Base-by-base conservation (phyloP, 441 rosid species). In the Biscutella auriculata region DNA sequence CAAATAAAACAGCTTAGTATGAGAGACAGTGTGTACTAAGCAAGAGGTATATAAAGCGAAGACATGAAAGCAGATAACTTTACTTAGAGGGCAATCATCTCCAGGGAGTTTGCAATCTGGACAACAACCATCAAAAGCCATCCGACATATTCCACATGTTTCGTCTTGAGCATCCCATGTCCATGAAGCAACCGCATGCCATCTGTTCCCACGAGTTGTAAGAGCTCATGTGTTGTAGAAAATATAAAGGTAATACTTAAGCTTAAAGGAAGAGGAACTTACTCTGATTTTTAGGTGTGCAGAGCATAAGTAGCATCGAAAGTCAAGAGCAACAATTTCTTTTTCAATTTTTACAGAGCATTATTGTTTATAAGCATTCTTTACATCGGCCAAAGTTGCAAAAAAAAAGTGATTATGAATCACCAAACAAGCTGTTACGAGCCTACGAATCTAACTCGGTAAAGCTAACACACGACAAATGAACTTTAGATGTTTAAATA, bases 51-150 rank as follows among this genome's bases (percentile, higher is more conserved):
- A 4, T n/a, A 29, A 28, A 35, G 42, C 23, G 36, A 40, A 29
- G 35, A 23, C n/a, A 26, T 11, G 43, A 45, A 29, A 25, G 52
- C 6, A 12, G 47, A 9, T 29, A 53, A 70, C 32, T 85, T 79
- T 79, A 86, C 97, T 84, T 29, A 88, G 69, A 15, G 97, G 97
- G 64, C 94, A 88, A 69, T 86, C 94, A 74, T 86, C 98, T 8
- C 97, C 94, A 7, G 94, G 91, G 51, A 74, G 87, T 74, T 92
- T 84, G 74, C 95, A 88, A 62, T 92, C 94, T 47, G 91, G 88
- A 66, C 89, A 88, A 39, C 97, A 92, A 51, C 97, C 98, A 77
- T 87, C 98, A 66, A 92, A 92, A 23, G 95, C 95, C 95, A 92
- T 86, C 58, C 97, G 81, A 69, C 98, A 92, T 37, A 88, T 92